Base-by-base conservation (phyloP, 495 filamentous ascomycete genomes). In the Collariella sp. region DNA sequence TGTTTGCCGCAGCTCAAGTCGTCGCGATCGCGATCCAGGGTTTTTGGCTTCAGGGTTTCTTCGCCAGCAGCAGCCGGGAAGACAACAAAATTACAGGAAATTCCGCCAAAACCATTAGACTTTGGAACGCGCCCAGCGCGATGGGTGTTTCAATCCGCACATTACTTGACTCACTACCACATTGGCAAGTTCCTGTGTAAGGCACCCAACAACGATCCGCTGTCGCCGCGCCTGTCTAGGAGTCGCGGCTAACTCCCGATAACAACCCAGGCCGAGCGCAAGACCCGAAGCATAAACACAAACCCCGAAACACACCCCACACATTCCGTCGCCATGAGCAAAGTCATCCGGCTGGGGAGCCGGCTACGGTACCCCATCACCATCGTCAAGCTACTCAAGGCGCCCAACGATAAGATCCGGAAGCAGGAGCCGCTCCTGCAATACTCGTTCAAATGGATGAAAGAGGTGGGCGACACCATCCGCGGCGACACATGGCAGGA, bases 321-420 rank as follows among this genome's bases (percentile, higher is more conserved):
- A 19, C 3, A 16, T 15, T 34, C 36, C 42, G 16, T 43, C 24
- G 47, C 44, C n/a, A 69, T 63, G 63, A 55, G 45, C 46, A 75
- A 75, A 58, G 70, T 67, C 18, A 55, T 76, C 38, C 50, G 63
- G 55, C 72, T 84, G 51, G 80, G 82, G 59, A 65, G 64, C 64
- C 72, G 74, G 52, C 79, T 97, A 46, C 87, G 87, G 69, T 99
- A 96, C 71, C 93, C 93, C 56, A 91, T 97, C 75, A 96, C 89
- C 62, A 85, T 99, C 70, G 89, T 83, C 61, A 83, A 87, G 68
- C 76, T 97, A 57, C 81, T 90, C 31, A 90, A 90, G 70, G 67
- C 77, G 61, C 79, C 81, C 6, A 83, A 83, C 67, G 87, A 95
- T 58, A 66, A 77, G 63, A 78, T 99, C 65, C 73, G 82, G 60